phyloP scores from a whole-genome alignment of 768 basidiomycete species.

The Trametes elegans region DNA sequence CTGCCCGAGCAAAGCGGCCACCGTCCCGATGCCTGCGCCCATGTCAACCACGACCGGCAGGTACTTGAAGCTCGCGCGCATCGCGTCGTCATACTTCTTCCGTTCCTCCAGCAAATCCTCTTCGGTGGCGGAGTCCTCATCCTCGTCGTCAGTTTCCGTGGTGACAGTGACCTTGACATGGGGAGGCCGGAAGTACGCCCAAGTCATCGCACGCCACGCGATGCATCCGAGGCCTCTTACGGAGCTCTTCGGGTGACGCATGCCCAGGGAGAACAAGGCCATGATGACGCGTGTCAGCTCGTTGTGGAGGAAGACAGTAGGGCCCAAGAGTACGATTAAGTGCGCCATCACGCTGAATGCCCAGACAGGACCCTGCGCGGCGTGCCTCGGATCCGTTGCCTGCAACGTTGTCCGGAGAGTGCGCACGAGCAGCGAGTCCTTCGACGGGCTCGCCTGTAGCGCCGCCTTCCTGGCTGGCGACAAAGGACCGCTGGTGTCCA shows the following conservation, averaged over 20 bases:
- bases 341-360: conserved; percentile 63
- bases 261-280: conserved; percentile 50
- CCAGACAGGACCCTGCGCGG: conserved; percentile 80
- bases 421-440: conserved; percentile 56
- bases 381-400: conserved; percentile 52
- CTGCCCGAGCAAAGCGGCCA: conserved; percentile 51
- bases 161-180: conserved; percentile 22
- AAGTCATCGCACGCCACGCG: conserved; percentile 63
- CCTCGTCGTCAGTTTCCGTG: conserved; percentile 25
- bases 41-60: conserved; percentile 54
- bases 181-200: conserved; percentile 64
- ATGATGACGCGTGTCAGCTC: conserved; percentile 46
- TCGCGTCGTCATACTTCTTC: conserved; percentile 12
- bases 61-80: conserved; percentile 43
- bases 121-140: conserved; percentile 27
- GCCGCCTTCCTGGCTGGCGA: conserved; percentile 31
- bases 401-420: conserved; percentile 64
- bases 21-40: conserved; percentile 54
- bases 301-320: conserved; percentile 45
- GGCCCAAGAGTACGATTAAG: conserved; percentile 64
- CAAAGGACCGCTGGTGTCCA: conserved; percentile 23
- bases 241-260: conserved; percentile 62
- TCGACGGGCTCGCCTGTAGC: conserved; percentile 28
- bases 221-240: conserved; percentile 60
- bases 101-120: conserved; percentile 27